Base-by-base conservation (phyloP, 768 basidiomycete genomes). In the Tremella yokohamensis region DNA sequence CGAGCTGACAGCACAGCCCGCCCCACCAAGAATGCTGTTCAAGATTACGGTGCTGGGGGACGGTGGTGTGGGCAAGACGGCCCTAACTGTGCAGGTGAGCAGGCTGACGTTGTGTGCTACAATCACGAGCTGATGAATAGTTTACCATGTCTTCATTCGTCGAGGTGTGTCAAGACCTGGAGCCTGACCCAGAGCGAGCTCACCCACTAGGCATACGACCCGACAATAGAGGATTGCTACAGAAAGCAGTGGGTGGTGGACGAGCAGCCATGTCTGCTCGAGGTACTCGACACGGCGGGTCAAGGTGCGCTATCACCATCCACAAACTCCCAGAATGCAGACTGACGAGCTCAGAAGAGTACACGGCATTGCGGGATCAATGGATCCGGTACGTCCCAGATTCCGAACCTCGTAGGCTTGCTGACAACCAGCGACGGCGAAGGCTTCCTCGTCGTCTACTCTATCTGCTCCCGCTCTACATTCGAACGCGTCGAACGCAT, bases 171-270 rank as follows among this genome's bases (percentile, higher is more conserved):
- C 38, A 18, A 25, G 16, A 9, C 48, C 18, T 44, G 40, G 18
- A 20, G 47, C 0, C n/a, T 39, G 42, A 40, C 22, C 44, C 12
- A 42, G 52, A n/a, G 29, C 55, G 25, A 26, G 16, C 45, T 51
- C 37, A 47, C n/a, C 53, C 34, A 34, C 16, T 25, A 94, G 90
- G 90, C 90, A 52, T 97, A 97, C 78, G 92, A 97, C 80, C 92
- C 92, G 57, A 97, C 92, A 68, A 97, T 97, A 84, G 92, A 97
- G 79, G 92, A 96, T 77, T 91, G 91, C 62, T 96, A 97, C 79
- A 84, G 92, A 70, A 94, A 93, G 77, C 90, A 92, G 76, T 83
- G 92, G 68, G 85, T 92, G 56, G 90, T 96, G 63, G 92, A 94
- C 78, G 90, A 91, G 74, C 84, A 86, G 68, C 92, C 92, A 85